Conservation (phyloP, 495 filamentous ascomycete species). For the Aspergillus taichungensis region DNA sequence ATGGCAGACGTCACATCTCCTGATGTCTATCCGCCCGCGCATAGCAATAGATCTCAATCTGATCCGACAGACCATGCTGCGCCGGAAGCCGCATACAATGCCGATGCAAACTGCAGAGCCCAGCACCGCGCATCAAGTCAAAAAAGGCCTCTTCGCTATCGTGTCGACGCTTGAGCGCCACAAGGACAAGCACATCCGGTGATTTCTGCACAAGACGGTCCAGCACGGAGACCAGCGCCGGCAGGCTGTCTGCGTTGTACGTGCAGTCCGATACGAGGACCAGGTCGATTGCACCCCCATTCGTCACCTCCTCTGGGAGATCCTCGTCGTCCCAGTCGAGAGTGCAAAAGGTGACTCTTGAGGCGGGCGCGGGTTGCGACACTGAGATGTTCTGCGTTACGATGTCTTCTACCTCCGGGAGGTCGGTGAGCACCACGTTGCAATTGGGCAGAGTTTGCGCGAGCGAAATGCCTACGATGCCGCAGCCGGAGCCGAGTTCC, state of each 20-base stretch:
- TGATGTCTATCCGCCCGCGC: constrained; percentile 6
- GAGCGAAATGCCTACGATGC: constrained; percentile 70
- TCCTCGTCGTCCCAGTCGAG: constrained; percentile 67
- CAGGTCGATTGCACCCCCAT: constrained; percentile 50
- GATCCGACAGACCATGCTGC: constrained; percentile 46
- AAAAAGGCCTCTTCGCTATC: constrained; percentile 75
- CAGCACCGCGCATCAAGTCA: constrained; percentile 55
- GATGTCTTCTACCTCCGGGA: constrained; percentile 66
- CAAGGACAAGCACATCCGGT: constrained; percentile 49
- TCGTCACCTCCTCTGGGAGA: constrained; percentile 31
- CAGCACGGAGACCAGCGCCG: constrained; percentile 65
- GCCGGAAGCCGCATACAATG: constrained; percentile 46
- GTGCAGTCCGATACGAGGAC: constrained; percentile 87
- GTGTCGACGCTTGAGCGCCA: constrained; percentile 81
- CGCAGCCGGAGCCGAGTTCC: constrained; percentile 80
- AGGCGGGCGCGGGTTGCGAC: constrained; percentile 28
- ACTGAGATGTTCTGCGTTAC: constrained; percentile 44
- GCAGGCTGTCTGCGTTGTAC: constrained; percentile 80
- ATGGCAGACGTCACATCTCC: not conserved
- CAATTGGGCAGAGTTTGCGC: constrained; percentile 46
- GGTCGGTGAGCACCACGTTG: constrained; percentile 69
- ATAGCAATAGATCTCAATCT: constrained; percentile 53
- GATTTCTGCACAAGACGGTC: constrained; percentile 41
- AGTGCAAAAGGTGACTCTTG: constrained; percentile 44
- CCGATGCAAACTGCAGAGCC: constrained; percentile 43